Evolutionary conservation across 805 yeast species (phyloP).

Genomic region (Priceomyces fermenticarens): DNA sequence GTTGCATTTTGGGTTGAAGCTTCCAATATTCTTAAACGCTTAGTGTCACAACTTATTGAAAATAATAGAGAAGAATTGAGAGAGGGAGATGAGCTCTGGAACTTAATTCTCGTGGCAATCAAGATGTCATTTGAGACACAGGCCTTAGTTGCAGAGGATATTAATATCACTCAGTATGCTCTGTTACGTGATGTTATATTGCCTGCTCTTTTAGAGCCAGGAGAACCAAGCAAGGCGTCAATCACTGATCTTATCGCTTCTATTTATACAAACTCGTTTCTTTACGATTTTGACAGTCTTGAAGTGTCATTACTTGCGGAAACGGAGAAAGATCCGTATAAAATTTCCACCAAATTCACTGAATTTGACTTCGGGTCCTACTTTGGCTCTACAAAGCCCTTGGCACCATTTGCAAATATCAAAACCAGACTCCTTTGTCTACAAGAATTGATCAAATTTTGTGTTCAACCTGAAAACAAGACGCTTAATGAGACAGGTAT

Average conservation of each 20-base stretch:
- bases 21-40: slow-evolving; percentile 34
- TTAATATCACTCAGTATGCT: slow-evolving; percentile 45
- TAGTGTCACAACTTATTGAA: slow-evolving; percentile 30
- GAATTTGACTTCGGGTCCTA: slow-evolving; percentile 44
- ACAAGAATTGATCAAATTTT: slow-evolving; percentile 44
- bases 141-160: slow-evolving; percentile 33
- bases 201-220: slow-evolving; percentile 27
- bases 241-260: slow-evolving; percentile 44
- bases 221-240: slow-evolving; percentile 14
- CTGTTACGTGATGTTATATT: slow-evolving; percentile 40
- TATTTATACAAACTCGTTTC: slow-evolving; percentile 58
- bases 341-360: slow-evolving; percentile 36
- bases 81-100: slow-evolving; percentile 32
- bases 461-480: slow-evolving; percentile 9
- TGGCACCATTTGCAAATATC: slow-evolving; percentile 41
- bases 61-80: slow-evolving; percentile 7
- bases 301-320: slow-evolving; percentile 34
- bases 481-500: slow-evolving; percentile 20
- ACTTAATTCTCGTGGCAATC: slow-evolving; percentile 38
- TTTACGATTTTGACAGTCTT: slow-evolving; percentile 54
- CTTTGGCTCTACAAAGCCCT: slow-evolving; percentile 63
- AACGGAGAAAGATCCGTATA: slow-evolving; percentile 21
- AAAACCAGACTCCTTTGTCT: slow-evolving; percentile 57
- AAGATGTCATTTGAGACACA: slow-evolving; percentile 38
- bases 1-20: slow-evolving; percentile 56